A percentile compares a stretch with the other conserved stretches of the same genome.
phyloP scores from a whole-genome alignment of 768 basidiomycete genomes.

The Clitopilus passeckerianus region DNA sequence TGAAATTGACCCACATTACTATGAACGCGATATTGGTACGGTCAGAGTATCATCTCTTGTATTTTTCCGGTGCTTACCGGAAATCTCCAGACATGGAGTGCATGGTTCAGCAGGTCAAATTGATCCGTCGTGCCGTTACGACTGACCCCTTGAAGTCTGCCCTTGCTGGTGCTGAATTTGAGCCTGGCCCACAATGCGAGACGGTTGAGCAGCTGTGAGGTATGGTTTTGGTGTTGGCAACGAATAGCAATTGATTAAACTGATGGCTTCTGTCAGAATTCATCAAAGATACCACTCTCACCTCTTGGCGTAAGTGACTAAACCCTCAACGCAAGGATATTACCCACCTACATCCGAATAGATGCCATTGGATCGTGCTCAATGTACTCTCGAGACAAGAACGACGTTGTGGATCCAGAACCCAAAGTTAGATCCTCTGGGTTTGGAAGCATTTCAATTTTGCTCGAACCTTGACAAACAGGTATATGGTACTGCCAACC shows the following conservation, averaged over 20 bases:
- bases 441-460: not conserved
- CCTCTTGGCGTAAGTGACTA: no score
- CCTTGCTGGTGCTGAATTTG: constrained; percentile 11
- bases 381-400: constrained; percentile 43
- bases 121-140: not conserved
- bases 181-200: constrained; percentile 20
- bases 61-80: not conserved
- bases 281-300: no score
- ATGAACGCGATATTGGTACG: constrained; percentile 31
- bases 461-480: constrained; percentile 7
- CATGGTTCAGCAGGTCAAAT: not conserved
- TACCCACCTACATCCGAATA: constrained; percentile 14
- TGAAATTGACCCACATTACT: constrained; percentile 31
- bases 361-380: constrained; percentile 42
- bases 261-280: no score
- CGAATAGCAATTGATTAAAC: no score
- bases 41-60: not conserved
- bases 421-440: constrained; percentile 27
- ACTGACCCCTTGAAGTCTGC: not conserved
- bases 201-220: constrained; percentile 25
- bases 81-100: not conserved
- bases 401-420: constrained; percentile 42
- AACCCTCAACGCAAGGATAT: no score
- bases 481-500: constrained; percentile 52
- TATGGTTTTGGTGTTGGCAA: constrained; percentile 2